Evolutionary conservation across 2,329 filamentous ascomycete genomes (phyloP).

Genomic region (Penicillium sp.): DNA sequence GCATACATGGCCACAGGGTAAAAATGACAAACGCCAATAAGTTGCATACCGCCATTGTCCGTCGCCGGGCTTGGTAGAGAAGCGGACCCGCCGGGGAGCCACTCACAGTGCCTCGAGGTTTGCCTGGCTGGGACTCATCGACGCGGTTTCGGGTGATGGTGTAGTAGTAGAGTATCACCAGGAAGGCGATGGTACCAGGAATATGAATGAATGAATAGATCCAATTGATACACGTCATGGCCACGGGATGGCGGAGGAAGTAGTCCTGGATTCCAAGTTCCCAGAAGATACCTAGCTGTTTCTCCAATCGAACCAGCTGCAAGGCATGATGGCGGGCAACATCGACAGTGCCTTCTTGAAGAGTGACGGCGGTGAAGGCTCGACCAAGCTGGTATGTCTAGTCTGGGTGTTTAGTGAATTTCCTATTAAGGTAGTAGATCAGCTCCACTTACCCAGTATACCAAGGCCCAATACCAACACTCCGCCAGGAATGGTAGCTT

Average conservation of each 20-base stretch:
- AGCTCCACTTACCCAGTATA: constrained; percentile 69
- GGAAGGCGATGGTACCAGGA: constrained; percentile 71
- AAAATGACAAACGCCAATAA: constrained; percentile 61
- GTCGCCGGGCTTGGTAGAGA: constrained; percentile 57
- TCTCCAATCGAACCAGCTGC: constrained; percentile 66
- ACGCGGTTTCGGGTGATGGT: constrained; percentile 63
- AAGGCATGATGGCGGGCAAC: constrained; percentile 69
- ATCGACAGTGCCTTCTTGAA: constrained; percentile 67
- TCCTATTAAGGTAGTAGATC: not conserved
- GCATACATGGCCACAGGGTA: constrained; percentile 63
- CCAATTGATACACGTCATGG: constrained; percentile 71
- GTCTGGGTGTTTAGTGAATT: constrained; percentile 11
- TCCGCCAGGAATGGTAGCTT: constrained; percentile 73
- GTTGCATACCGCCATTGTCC: constrained; percentile 61
- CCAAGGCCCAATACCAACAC: constrained; percentile 74
- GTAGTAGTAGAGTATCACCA: constrained; percentile 67
- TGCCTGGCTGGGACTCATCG: constrained; percentile 41
- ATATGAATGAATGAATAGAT: constrained; percentile 78
- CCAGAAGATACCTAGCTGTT: constrained; percentile 64
- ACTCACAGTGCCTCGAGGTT: constrained; percentile 34
- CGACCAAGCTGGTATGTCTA: constrained; percentile 74
- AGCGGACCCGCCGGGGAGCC: constrained; percentile 50
- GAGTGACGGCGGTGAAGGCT: constrained; percentile 68
- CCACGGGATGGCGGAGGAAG: constrained; percentile 54
- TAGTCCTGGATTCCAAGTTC: constrained; percentile 63